Base-by-base conservation (phyloP, 1,139 yeast species). In the Eremothecium sinecaudum region DNA sequence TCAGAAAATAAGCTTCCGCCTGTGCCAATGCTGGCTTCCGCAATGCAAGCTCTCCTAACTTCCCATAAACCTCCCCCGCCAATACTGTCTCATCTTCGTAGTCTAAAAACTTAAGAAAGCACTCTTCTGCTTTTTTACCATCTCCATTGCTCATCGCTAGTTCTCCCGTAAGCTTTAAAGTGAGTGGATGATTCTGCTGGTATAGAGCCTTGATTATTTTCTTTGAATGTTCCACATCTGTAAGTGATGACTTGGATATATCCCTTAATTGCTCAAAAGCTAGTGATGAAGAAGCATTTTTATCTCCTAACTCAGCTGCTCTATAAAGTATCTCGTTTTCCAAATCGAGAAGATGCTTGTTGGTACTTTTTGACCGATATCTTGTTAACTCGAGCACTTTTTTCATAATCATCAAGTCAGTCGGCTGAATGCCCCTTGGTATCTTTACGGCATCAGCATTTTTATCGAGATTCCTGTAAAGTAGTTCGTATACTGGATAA, bases 221-320 rank as follows among this genome's bases (percentile, higher is more conserved):
- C 41, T 72, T 71, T 1, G 94, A 93, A 53, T 78, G 70, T 2
- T 53, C 48, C 41, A 65, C 67, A 43, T 84, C 94, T 4, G 73
- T 80, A 9, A 53, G 51, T 6, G 43, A 33, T 18, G 44, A 48
- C 9, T 46, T 29, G 1, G 40, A 33, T 3, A 49, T 46, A 24
- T 57, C 52, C 15, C 50, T 62, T 18, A 79, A 52, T 0, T 78
- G 75, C 43, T 67, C 80, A 61, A 68, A 84, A 25, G 84, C 73
- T 15, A 86, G 58, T 11, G 82, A 62, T 1, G 90, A 65, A 18
- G 86, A 73, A 1, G 95, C 94, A 56, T 84, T 84, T 42, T 75
- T 71, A 49, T 80, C 73, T 1, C 95, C 95, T 48, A 75, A 48
- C 48, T 82, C 93, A 0, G 94, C 94, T 6, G 94, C 86, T 38